Base-by-base conservation (phyloP, 305 asterid species). In the Petunia hybrid region DNA sequence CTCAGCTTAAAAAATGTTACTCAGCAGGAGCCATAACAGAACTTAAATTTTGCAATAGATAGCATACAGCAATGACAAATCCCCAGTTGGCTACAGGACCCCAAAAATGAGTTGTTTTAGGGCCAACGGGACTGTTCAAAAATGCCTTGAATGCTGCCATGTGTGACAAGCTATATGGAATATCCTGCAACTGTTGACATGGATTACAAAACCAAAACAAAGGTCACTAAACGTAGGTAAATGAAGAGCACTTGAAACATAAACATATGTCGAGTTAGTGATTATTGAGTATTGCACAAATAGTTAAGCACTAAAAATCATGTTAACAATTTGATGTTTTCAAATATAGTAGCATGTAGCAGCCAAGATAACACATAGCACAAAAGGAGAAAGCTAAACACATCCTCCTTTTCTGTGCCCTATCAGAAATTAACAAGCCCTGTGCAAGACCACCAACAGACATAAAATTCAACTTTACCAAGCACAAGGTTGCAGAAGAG, bases 21-120 rank as follows among this genome's bases (percentile, higher is more conserved):
- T 1, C 6, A 13, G 78, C 36, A 8, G 41, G 57, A 82, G 78
- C n/a, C 5, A 36, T 43, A 35, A 9, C 66, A 41, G 31, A 48
- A 53, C 2, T 13, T 22, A 40, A 36, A 46, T 14, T 16, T 36
- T 10, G 42, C 6, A 60, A 14, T 68, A 59, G n/a, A 4, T 66
- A 67, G 6, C 85, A 67, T 59, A 82, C 85, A 6, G 85, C 85
- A 65, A 45, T 76, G 55, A 82, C 85, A 45, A 82, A 82, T 66
- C 85, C 85, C 85, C 82, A 82, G 82, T 82, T 82, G 51, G 85
- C 82, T 4, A 82, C 45, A 69, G 85, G 85, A 66, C 85, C 85
- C 85, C 85, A 82, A 57, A 82, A 82, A 45, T 82, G 85, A 66
- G 85, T 82, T 77, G 85, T 82, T 22, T 82, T 82, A 55, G 85